Base-by-base conservation (phyloP, 257 asterid genomes). In the Osmanthus fragrans region DNA sequence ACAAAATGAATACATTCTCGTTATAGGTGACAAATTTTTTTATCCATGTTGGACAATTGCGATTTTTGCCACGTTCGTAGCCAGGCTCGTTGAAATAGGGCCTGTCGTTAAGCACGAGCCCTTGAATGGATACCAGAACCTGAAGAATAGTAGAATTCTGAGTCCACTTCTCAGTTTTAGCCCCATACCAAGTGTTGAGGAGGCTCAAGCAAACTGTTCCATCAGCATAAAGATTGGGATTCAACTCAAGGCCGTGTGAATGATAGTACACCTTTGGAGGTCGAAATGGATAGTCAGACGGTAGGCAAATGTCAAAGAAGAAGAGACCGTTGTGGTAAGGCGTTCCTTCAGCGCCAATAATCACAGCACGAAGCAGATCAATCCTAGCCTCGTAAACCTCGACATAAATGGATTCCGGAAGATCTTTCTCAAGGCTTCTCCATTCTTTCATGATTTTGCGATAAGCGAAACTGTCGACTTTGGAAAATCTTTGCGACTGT, bases 251-350 rank as follows among this genome's bases (percentile, higher is more conserved):
- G 3, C 96, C 96, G 75, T 82, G 87, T 1, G 97, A 75, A 8
- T 78, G 84, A 69, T 90, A 85, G 80, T 84, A 4, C 37, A 92
- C 88, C 11, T 13, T 70, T 0, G 96, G 96, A 32, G 96, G 92
- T 3, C 68, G 33, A 0, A 51, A 15, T 7, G 97, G 97, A 84
- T 89, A 91, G 36, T 88, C 79, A 0, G 73, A 21, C 2, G 97
- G 94, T 66, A 91, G 71, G 58, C 65, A 45, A 2, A 91, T 87
- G 85, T 91, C 97, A 60, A 91, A 89, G 81, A 91, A 88, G 89
- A 91, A 91, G 27, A 91, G 88, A 0, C 94, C 92, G 27, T 89
- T 85, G n/a, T 91, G 91, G 80, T 91, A 91, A 1, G 95, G 95
- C 6, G 94, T 91, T 2, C 84, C 91, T 0, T 82, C 42, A 1